Base-by-base conservation (phyloP, 768 basidiomycete genomes). In the Suillus discolor region DNA sequence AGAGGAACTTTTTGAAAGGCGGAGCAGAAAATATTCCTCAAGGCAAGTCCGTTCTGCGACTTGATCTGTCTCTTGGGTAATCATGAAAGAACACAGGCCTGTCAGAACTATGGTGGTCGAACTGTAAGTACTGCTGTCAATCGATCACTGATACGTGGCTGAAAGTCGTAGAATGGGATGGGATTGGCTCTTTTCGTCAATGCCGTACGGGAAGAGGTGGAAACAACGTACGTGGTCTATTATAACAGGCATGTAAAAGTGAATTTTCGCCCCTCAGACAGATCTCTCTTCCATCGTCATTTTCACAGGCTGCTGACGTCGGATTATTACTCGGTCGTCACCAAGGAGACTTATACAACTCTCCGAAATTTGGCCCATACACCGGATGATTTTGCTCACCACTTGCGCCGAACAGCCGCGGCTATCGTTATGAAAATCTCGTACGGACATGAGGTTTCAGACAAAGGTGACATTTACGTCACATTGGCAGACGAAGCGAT, bases 111-210 rank as follows among this genome's bases (percentile, higher is more conserved):
- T 85, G 83, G 74, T 80, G 8, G 77, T 77, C 31, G 80, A 83
- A 41, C 67, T 83, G 83, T 84, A 64, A 57, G 79, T 72, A 57
- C 59, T 31, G 49, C 45, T 13, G 42, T 55, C 23, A 36, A 38
- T 28, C 28, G 36, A 44, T 38, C 31, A 45, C 28, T 28, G 39
- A 62, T 64, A 5, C 64, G 53, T 49, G n/a, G 15, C 25, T 39
- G 38, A 64, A n/a, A 60, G 11, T 2, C 25, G 18, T 28, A 84
- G 83, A 54, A 82, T 84, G 67, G 83, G 83, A 7, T 84, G 79
- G 78, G 76, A 80, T 65, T 84, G 82, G 82, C 68, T 82, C 6
- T 79, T 83, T 67, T 82, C 80, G 1, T 74, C 77, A n/a, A 74
- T 80, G 70, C 71, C 72, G 6, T 83, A 78, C 57, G 82, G 82